Percentiles rank a stretch among this genome's conserved stretches.
Conservation (phyloP, 2,329 filamentous ascomycete genomes). For the Ophiostoma sp. region DNA sequence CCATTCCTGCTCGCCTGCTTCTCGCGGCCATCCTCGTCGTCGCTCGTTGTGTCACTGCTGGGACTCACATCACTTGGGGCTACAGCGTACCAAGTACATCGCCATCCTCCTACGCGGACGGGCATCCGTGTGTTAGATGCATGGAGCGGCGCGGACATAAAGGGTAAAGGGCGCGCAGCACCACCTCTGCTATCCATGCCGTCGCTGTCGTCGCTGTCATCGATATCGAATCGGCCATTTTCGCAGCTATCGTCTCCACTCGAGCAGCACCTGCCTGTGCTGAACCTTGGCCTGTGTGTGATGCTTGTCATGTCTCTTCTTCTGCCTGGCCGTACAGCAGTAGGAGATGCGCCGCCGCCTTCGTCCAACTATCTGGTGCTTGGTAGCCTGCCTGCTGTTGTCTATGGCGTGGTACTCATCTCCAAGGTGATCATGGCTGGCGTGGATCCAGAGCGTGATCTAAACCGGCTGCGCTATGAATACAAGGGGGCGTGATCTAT, state of each 20-base stretch:
- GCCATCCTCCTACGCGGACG: constrained; percentile 49
- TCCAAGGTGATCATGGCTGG: constrained; percentile 62
- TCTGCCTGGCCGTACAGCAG: constrained; percentile 31
- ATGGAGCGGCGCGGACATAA: constrained; percentile 34
- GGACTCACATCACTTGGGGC: constrained; percentile 57
- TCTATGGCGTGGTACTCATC: constrained; percentile 56
- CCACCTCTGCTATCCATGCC: neutral
- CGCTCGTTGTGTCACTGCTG: constrained; percentile 46
- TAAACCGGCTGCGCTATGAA: constrained; percentile 57
- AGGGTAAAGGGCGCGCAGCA: constrained; percentile 24
- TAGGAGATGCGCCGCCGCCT: constrained; percentile 17
- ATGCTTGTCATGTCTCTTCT: constrained; percentile 45
- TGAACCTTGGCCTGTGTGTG: constrained; percentile 54
- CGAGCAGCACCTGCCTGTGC: constrained; percentile 51
- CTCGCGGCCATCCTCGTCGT: constrained; percentile 31
- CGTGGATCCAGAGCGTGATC: constrained; percentile 61
- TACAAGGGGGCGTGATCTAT: constrained; percentile 57
- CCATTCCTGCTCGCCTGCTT: constrained; percentile 32
- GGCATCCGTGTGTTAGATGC: constrained; percentile 48
- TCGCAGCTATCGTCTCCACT: constrained; percentile 38
- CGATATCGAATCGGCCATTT: no score
- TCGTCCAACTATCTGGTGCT: constrained; percentile 32
- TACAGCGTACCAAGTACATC: constrained; percentile 56
- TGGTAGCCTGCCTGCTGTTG: constrained; percentile 48
- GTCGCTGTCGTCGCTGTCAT: neutral